Base-by-base conservation (phyloP, 495 filamentous ascomycete genomes). In the Jackrogersella multiformis region DNA sequence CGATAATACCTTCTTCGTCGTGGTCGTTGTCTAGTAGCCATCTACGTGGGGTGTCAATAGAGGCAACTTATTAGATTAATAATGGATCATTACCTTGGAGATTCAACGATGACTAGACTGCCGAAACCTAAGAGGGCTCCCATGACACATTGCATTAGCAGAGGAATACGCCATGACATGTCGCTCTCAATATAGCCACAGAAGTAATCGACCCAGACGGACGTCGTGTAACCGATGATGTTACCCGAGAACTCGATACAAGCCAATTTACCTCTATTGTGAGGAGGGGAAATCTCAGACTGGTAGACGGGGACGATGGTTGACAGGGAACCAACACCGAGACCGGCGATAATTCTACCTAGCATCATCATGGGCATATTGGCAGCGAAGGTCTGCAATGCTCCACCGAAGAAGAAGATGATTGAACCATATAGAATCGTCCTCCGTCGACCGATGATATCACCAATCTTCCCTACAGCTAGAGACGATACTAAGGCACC, bases 171-270 rank as follows among this genome's bases (percentile, higher is more conserved):
- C 95, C 96, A 99, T 5, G 95, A 91, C 78, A 90, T 86, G 70
- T 98, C 81, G 70, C 84, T 90, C 49, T 91, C 70, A 72, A 99
- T 97, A 75, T 85, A 97, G 56, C 91, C 94, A 78, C 94, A 98
- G 66, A 94, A 92, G 75, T 98, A 99, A 79, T 98, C 95, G 0
- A 98, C 94, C 95, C 95, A 99, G 7, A 99, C 95, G 67, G 93
- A 97, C 48, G 92, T 90, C 46, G 93, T 91, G 77, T 99, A 99
- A 21, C 95, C 95, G 66, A 89, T 86, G 63, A 99, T 96, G 76
- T 99, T 99, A 28, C 95, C 95, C 0, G 96, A 92, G 72, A 99
- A 99, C 75, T 98, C 96, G 61, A 99, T 97, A 77, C 95, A 99
- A 10, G 95, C 95, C 59, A 98, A 83, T 77, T 94, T 94, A 15